These are phyloP conservation scores for Lachancea sp. DNA, from an alignment of 805 yeast species.

Conservation along the genomic window DNA sequence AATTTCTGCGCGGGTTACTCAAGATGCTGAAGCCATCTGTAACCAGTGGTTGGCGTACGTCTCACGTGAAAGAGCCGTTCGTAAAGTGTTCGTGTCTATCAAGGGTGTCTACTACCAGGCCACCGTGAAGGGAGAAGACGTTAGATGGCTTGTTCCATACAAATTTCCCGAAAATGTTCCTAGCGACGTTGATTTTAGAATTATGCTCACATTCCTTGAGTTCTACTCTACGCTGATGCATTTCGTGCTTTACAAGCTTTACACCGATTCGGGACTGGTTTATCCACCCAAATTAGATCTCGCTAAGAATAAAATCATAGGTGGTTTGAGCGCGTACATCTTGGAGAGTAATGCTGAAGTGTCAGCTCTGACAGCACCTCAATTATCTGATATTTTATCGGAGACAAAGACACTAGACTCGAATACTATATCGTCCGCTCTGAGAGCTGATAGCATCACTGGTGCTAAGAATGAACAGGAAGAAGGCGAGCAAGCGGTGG, in stretches of 20 bases:
- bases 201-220: constrained; percentile 94
- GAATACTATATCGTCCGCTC: constrained; percentile 50
- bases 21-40: constrained; percentile 78
- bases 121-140: constrained; percentile 79
- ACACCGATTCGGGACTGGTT: constrained; percentile 75
- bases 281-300: constrained; percentile 86
- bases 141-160: constrained; percentile 95
- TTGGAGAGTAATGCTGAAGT: constrained; percentile 45
- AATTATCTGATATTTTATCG: constrained; percentile 8
- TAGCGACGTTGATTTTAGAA: constrained; percentile 86
- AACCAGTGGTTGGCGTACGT: constrained; percentile 95
- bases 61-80: constrained; percentile 72
- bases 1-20: constrained; percentile 73
- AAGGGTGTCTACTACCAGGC: constrained; percentile 97
- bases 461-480: constrained; percentile 31
- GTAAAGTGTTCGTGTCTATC: constrained; percentile 90
- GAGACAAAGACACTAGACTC: constrained; percentile 33
- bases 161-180: constrained; percentile 96
- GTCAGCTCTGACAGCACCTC: constrained; percentile 29
- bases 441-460: constrained; percentile 37
- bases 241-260: constrained; percentile 78
- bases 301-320: constrained; percentile 71
- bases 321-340: constrained; percentile 81
- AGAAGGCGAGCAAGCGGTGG: constrained; percentile 33
- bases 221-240: constrained; percentile 89